Percentiles rank a stretch among this genome's conserved stretches.
Evolutionary conservation across 805 yeast genomes (phyloP).

Genomic region (Starmerella vaccinii): DNA sequence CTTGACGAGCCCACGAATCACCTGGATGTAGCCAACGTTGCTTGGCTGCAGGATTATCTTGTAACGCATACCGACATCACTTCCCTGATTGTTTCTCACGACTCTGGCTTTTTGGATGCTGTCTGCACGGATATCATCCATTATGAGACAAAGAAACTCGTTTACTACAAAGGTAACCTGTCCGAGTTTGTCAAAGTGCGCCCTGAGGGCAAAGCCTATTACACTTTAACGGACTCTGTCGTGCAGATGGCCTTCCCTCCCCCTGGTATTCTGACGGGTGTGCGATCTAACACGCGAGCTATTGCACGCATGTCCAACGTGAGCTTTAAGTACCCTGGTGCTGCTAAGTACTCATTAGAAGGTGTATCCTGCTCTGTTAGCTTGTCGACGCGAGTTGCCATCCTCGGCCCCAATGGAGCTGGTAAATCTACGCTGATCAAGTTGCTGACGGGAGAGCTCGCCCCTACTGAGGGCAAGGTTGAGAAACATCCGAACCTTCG

Average conservation of each 20-base stretch:
- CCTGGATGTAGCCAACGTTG: conserved; percentile 85
- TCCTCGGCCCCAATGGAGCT: conserved; percentile 97
- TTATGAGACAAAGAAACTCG: conserved; percentile 89
- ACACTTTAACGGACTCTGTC: conserved; percentile 82
- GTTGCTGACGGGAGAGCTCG: conserved; percentile 80
- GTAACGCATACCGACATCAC: conserved; percentile 77
- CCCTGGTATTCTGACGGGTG: conserved; percentile 96
- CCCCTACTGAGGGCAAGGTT: conserved; percentile 78
- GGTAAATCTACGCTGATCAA: conserved; percentile 95
- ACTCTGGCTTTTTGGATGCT: conserved; percentile 87
- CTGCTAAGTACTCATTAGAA: conserved; percentile 65
- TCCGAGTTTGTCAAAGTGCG: conserved; percentile 82
- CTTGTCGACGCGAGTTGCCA: conserved; percentile 91
- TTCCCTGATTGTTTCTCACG: conserved; percentile 93
- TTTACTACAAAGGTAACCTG: conserved; percentile 90
- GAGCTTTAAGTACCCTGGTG: conserved; percentile 83
- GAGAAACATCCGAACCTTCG: conserved; percentile 97
- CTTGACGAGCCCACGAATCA: conserved; percentile 98
- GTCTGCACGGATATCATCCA: conserved; percentile 96
- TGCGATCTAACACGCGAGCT: conserved; percentile 85
- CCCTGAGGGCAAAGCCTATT: conserved; percentile 94
- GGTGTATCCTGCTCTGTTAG: conserved; percentile 85
- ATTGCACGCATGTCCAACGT: conserved; percentile 81
- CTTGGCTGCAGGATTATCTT: conserved; percentile 87
- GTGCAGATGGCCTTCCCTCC: conserved; percentile 98